Evolutionary conservation across 2,329 filamentous ascomycete species (phyloP).

Genomic region (Alternaria dauci): DNA sequence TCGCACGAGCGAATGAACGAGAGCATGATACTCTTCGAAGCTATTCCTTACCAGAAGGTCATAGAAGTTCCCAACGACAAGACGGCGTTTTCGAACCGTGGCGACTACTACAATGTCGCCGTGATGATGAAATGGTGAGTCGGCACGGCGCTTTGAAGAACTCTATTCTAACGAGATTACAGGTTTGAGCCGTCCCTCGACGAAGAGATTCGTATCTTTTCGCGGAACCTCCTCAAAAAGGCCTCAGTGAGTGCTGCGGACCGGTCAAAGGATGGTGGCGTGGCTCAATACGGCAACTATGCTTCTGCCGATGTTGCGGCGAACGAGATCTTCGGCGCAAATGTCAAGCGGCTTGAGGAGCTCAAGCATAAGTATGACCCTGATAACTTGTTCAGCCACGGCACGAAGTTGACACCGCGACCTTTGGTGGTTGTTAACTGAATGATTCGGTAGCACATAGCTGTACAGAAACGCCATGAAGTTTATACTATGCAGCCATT

Average conservation of each 20-base stretch:
- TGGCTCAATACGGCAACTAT: constrained; percentile 48
- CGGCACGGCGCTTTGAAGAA: background rate
- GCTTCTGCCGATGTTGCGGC: constrained; percentile 36
- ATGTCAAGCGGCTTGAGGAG: constrained; percentile 42
- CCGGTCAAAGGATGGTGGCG: constrained; percentile 34
- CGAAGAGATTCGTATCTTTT: constrained; percentile 35
- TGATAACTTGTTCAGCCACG: constrained; percentile 43
- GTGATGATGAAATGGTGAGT: constrained; percentile 44
- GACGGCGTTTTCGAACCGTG: constrained; percentile 41
- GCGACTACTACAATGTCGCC: constrained; percentile 47
- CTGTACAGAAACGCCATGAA: background rate
- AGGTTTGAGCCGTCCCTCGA: constrained; percentile 42
- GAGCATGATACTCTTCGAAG: constrained; percentile 43
- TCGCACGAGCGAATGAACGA: constrained; percentile 32
- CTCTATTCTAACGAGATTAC: background rate
- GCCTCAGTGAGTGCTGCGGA: constrained; percentile 29
- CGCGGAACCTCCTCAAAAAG: constrained; percentile 36
- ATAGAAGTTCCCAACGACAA: constrained; percentile 33
- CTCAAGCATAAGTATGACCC: constrained; percentile 49
- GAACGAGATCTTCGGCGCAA: constrained; percentile 43
- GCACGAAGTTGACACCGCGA: constrained; percentile 33
- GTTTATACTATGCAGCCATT: background rate
- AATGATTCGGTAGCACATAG: background rate
- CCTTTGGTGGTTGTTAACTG: constrained; percentile 32
- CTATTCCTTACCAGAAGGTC: constrained; percentile 38